phyloP scores from a whole-genome alignment of 2,329 filamentous ascomycete genomes.

The Xylaria sp. region DNA sequence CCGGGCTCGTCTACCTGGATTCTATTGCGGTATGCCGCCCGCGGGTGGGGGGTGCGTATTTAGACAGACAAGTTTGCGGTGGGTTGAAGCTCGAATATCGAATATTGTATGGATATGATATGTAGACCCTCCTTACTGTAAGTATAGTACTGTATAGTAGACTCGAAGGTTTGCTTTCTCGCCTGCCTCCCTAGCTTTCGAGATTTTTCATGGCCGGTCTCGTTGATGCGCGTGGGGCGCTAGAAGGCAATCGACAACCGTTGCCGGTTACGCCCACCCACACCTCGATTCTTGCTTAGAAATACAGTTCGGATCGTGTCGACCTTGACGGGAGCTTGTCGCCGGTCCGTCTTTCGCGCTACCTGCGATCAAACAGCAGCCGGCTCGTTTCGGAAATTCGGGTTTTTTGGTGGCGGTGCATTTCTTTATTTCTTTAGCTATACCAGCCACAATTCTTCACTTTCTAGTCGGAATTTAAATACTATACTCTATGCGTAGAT shows the following conservation, averaged over 20 bases:
- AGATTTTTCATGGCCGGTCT: slow-evolving; percentile 35
- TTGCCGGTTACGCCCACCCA: slow-evolving; percentile 41
- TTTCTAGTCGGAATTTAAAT: background rate
- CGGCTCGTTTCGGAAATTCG: slow-evolving; percentile 41
- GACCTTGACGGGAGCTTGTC: slow-evolving; percentile 10
- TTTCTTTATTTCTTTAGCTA: background rate
- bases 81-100: slow-evolving; percentile 9
- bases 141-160: too few species aligned
- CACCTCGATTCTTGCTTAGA: slow-evolving; percentile 45
- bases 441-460: slow-evolving; percentile 25
- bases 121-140: background rate
- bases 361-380: slow-evolving; percentile 34
- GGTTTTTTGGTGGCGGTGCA: slow-evolving; percentile 27
- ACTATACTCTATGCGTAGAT: background rate
- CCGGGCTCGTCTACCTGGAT: background rate
- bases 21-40: slow-evolving; percentile 19
- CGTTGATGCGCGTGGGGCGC: slow-evolving; percentile 31
- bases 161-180: background rate
- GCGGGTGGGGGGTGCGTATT: slow-evolving; percentile 13
- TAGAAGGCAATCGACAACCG: slow-evolving; percentile 29
- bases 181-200: background rate
- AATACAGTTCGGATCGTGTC: slow-evolving; percentile 42
- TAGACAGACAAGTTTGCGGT: background rate
- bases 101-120: slow-evolving; percentile 11
- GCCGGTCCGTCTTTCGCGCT: slow-evolving; percentile 26